A percentile compares a stretch with the other conserved stretches of the same genome.
phyloP scores from a whole-genome alignment of 2,329 filamentous ascomycete genomes.

The Xylaria sp. region DNA sequence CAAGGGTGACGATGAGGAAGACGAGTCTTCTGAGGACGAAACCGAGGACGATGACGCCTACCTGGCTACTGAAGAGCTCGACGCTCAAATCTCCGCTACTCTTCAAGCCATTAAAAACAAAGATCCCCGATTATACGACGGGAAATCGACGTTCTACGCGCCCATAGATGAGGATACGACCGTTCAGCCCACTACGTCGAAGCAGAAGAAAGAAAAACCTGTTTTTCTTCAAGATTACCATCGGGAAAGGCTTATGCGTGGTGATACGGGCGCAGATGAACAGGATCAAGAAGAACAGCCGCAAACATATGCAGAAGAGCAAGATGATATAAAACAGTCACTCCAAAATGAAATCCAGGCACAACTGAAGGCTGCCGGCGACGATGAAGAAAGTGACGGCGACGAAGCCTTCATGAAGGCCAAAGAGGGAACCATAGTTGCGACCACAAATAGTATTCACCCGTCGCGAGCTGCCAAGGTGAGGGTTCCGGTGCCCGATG shows the following conservation, averaged over 20 bases:
- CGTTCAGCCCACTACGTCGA: conserved; percentile 44
- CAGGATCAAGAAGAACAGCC: conserved; percentile 62
- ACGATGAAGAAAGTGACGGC: conserved; percentile 60
- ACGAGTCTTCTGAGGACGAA: conserved; percentile 77
- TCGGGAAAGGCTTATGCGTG: conserved; percentile 84
- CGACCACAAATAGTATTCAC: conserved; percentile 60
- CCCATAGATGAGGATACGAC: conserved; percentile 62
- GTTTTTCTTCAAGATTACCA: conserved; percentile 92
- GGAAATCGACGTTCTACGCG: conserved; percentile 79
- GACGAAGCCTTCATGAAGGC: conserved; percentile 80
- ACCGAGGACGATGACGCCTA: conserved; percentile 92
- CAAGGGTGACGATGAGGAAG: conserved; percentile 65
- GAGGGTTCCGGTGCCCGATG: conserved; percentile 68
- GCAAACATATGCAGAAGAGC: conserved; percentile 86
- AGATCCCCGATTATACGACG: conserved; percentile 91
- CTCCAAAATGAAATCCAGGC: conserved; percentile 85
- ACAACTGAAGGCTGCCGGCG: conserved; percentile 61
- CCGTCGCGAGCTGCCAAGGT: conserved; percentile 62
- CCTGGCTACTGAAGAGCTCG: conserved; percentile 83
- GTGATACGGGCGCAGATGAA: conserved; percentile 69
- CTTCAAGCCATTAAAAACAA: conserved; percentile 88
- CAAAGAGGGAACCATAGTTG: conserved; percentile 58
- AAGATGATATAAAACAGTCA: conserved; percentile 80
- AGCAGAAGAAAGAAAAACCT: conserved; percentile 78
- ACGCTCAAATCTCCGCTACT: conserved; percentile 87